Evolutionary conservation across 169 alveolate species (phyloP), one percentile per base, ranked within the genome.

Genomic region (Plasmodium yoelii): DNA sequence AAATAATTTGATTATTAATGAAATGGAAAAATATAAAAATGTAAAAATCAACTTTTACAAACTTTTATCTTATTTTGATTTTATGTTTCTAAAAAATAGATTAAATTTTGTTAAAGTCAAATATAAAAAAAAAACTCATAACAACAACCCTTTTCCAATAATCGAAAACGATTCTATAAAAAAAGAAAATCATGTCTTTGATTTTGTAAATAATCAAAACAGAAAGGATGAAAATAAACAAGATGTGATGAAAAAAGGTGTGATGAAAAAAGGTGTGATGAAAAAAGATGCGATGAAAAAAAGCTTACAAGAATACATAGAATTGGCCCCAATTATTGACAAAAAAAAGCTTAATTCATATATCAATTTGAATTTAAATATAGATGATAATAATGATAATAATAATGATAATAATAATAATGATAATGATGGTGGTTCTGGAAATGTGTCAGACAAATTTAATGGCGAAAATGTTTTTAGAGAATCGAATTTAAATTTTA

Each of bases 21-120:
- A 82, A 68, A 82, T 65, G 84, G 44, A 28, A 56, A 69, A 65
- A 56, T 82, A 68, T 56, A 82, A 82, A 82, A 82, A 82, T 68
- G 72, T 82, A 22, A 65, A 69, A 82, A 68, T 82, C 3, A 67
- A 24, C 5, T 65, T 55, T 55, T 82, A 68, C n/a, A 65, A 69
- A 51, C 61, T 82, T 19, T 47, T 82, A 15, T 67, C 64, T 22
- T 82, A 68, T 15, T 82, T 55, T 49, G 90, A 82, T 56, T 82
- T 65, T 68, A 64, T 82, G 53, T 82, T 82, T 47, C 57, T 82
- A 51, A 65, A 67, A 70, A 82, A 82, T 53, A 6, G 90, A 24
- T 46, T 82, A 61, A 82, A 82, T 47, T 82, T 82, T 47, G 59
- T 82, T 2, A 57, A 67, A 44, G 59, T 82, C 28, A 42, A 42